Conservation (phyloP, 2,329 filamentous ascomycete genomes). For the Pseudocercospora vitis region DNA sequence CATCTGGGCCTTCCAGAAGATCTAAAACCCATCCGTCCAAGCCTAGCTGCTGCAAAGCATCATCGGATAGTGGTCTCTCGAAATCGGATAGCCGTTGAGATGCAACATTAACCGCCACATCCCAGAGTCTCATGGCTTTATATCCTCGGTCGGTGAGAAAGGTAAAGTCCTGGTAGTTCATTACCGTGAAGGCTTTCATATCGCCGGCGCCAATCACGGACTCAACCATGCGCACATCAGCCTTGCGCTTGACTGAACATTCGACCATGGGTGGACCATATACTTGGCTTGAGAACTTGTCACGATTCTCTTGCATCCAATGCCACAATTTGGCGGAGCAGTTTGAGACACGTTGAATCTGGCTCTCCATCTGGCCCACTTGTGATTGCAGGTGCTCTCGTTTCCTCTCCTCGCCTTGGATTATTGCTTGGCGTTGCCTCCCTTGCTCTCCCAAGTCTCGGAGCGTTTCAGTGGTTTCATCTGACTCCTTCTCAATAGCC, state of each 20-base stretch:
- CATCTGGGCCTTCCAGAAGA: conserved; percentile 74
- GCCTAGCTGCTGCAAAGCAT: conserved; percentile 60
- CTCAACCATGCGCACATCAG: conserved; percentile 64
- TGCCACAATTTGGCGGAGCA: conserved; percentile 72
- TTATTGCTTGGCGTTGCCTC: conserved; percentile 38
- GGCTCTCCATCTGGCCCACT: conserved; percentile 69
- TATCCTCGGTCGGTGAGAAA: conserved; percentile 68
- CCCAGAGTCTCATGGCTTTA: conserved; percentile 63
- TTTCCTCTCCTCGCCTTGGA: conserved; percentile 49
- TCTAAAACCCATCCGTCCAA: conserved; percentile 81
- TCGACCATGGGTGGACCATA: conserved; percentile 78
- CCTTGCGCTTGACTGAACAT: conserved; percentile 74
- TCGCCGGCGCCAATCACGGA: conserved; percentile 56
- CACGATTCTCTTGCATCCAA: conserved; percentile 74
- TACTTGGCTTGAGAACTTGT: conserved; percentile 70
- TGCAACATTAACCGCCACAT: conserved; percentile 69
- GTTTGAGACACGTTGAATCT: conserved; percentile 57
- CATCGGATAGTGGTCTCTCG: conserved; percentile 53
- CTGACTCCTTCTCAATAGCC: conserved; percentile 48
- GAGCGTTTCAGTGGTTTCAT: conserved; percentile 43
- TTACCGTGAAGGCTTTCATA: conserved; percentile 68
- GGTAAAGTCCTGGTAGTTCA: conserved; percentile 72
- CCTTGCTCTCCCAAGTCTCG: conserved; percentile 36
- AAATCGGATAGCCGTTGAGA: conserved; percentile 57
- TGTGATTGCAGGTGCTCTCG: conserved; percentile 67